Evolutionary conservation across 495 filamentous ascomycete species (phyloP).

Genomic region (Tetracladium setigerum): DNA sequence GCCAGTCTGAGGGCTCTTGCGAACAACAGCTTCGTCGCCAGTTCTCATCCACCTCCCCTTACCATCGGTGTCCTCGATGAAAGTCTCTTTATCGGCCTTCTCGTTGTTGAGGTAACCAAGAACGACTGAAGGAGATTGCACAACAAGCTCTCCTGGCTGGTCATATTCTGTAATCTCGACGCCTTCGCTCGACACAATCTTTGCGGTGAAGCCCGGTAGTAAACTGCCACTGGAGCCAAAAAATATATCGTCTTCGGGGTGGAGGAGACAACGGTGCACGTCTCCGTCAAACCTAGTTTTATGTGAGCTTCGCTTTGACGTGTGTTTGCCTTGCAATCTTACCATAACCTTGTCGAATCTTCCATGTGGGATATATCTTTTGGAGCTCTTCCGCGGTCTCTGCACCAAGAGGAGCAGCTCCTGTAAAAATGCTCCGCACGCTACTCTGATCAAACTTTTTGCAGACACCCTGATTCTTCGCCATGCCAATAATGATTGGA

Average conservation of each 20-base stretch:
- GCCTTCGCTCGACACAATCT: constrained; percentile 66
- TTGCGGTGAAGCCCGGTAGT: constrained; percentile 56
- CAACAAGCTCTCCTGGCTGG: constrained; percentile 71
- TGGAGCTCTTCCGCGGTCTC: constrained; percentile 67
- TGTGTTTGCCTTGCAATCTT: constrained; percentile 10
- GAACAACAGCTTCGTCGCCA: constrained; percentile 75
- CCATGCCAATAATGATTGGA: constrained; percentile 78
- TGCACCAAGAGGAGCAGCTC: constrained; percentile 74
- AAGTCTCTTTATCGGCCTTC: constrained; percentile 74
- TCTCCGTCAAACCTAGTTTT: constrained; percentile 61
- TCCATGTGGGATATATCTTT: constrained; percentile 55
- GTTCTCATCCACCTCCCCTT: constrained; percentile 68
- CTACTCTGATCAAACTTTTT: constrained; percentile 70
- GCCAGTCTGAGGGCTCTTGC: constrained; percentile 45
- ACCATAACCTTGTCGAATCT: constrained; percentile 78
- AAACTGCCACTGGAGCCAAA: constrained; percentile 69
- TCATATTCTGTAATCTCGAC: constrained; percentile 69
- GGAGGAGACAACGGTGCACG: constrained; percentile 62
- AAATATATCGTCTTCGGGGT: constrained; percentile 59
- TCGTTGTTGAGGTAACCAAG: constrained; percentile 83
- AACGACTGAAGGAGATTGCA: constrained; percentile 69
- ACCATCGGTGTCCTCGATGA: constrained; percentile 57
- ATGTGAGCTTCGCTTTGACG: neutral
- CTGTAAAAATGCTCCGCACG: constrained; percentile 61
- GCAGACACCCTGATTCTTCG: constrained; percentile 54